Evolutionary conservation across 2,329 filamentous ascomycete species (phyloP), one percentile per base, ranked within the genome.

Genomic region (Microcyclosporella mali): DNA sequence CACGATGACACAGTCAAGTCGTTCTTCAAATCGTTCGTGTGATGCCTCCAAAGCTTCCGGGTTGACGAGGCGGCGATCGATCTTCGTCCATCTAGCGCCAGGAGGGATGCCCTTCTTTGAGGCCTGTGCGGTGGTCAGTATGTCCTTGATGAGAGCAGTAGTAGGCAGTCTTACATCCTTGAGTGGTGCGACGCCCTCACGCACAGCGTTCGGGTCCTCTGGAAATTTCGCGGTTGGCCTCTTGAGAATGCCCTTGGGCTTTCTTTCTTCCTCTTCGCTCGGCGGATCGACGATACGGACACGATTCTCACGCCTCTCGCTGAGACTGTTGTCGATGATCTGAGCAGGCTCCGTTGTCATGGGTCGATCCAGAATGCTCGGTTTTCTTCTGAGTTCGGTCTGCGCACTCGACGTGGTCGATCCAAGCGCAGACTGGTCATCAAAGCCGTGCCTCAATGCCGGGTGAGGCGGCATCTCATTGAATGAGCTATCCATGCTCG

Each of bases 1-100:
- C 2, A 95, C 88, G 63, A 95, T 95, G 46, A 97, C 88, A 64
- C 88, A 94, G 59, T 95, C 88, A 46, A 88, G 79, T n/a, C 88
- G 79, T 56, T 94, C 85, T 66, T 97, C 90, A 54, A 85, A 97
- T 21, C 90, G 77, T 68, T 95, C 89, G 56, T 92, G 85, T n/a
- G 85, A 85, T 48, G 85, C 77, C 45, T 86, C 84, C 35, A 97
- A 69, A 0, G 89, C 88, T 55, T 90, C 85, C 0, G 89, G 88
- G 55, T 94, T 95, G 56, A 97, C 89, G 42, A 94, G 76, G 53
- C 84, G 81, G 43, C 89, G 81, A 61, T 84, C 86, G 60, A 97
- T 89, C 69, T 92, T 94, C 35, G 89, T 95, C 89, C 89, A 95
- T 41, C 88, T 79, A 27, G 89, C 89, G 44, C 84, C 85, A 0